Conservation (phyloP, 208 protist species). For the Phytomonas sp. region DNA sequence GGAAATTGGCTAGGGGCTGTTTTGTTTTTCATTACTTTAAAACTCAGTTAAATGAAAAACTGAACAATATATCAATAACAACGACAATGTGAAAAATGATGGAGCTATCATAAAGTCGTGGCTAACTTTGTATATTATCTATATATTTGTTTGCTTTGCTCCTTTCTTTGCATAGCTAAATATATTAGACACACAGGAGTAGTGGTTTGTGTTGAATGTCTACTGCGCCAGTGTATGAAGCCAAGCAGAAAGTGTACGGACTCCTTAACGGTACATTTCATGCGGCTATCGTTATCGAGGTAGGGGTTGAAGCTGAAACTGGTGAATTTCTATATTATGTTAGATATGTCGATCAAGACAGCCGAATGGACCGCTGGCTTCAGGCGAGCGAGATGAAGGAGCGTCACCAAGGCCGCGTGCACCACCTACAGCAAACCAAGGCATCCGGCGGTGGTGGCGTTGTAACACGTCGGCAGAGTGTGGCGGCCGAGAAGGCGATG, state of each 20-base stretch:
- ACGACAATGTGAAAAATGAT: background rate
- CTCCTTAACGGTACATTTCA: conserved; percentile 71
- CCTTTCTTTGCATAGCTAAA: conserved; percentile 2
- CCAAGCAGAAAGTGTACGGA: conserved; percentile 77
- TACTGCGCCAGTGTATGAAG: conserved; percentile 39
- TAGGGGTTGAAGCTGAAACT: conserved; percentile 39
- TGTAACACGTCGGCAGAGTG: conserved; percentile 63
- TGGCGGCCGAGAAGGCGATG: conserved; percentile 10
- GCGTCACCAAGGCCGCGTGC: conserved; percentile 42
- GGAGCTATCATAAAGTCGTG: background rate
- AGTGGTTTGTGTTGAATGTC: background rate
- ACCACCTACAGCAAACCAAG: conserved; percentile 23
- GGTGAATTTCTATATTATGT: conserved; percentile 73
- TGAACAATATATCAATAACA: background rate
- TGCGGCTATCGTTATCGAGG: conserved; percentile 65
- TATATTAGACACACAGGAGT: background rate
- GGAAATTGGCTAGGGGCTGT: background rate
- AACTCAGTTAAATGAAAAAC: background rate
- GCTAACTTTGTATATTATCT: conserved; percentile 1
- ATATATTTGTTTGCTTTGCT: background rate
- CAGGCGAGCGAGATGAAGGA: conserved; percentile 58
- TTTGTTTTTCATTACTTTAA: background rate
- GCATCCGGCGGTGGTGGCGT: conserved; percentile 27
- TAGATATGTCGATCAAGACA: conserved; percentile 85
- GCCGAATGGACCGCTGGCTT: conserved; percentile 84